These are phyloP conservation scores for Chiua sp. DNA, from an alignment of 1,284 basidiomycete species.

Conservation along the genomic window DNA sequence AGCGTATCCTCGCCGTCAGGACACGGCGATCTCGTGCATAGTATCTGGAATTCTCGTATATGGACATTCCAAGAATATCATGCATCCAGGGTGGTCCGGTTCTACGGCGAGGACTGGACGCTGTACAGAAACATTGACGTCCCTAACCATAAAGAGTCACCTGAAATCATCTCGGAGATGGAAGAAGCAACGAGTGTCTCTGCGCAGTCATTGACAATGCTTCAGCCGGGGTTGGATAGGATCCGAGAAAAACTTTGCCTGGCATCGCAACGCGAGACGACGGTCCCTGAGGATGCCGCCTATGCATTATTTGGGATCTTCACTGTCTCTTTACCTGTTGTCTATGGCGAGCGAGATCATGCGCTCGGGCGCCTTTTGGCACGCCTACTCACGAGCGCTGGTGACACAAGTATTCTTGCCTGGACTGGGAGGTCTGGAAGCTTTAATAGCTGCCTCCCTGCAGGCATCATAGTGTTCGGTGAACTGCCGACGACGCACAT, in stretches of 20 bases:
- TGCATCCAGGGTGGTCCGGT: background rate
- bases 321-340: too few relatives aligned
- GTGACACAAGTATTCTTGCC: too few relatives aligned
- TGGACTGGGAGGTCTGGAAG: background rate
- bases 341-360: too few relatives aligned
- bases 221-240: too few relatives aligned
- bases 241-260: too few relatives aligned
- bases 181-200: background rate
- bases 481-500: too few relatives aligned
- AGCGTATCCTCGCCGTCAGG: background rate
- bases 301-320: too few relatives aligned
- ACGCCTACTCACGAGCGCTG: too few relatives aligned
- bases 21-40: background rate
- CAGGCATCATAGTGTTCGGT: background rate
- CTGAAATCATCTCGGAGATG: background rate
- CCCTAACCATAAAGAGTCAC: background rate
- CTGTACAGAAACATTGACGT: background rate
- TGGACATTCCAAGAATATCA: background rate
- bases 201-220: too few relatives aligned
- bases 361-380: too few relatives aligned
- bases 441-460: constrained; percentile 1
- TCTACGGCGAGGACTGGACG: background rate
- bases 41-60: background rate
- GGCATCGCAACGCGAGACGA: too few relatives aligned
- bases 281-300: too few relatives aligned